Percentiles rank a stretch among this genome's conserved stretches.
Evolutionary conservation across 495 filamentous ascomycete genomes (phyloP).

Genomic region (Tuber melanosporum): DNA sequence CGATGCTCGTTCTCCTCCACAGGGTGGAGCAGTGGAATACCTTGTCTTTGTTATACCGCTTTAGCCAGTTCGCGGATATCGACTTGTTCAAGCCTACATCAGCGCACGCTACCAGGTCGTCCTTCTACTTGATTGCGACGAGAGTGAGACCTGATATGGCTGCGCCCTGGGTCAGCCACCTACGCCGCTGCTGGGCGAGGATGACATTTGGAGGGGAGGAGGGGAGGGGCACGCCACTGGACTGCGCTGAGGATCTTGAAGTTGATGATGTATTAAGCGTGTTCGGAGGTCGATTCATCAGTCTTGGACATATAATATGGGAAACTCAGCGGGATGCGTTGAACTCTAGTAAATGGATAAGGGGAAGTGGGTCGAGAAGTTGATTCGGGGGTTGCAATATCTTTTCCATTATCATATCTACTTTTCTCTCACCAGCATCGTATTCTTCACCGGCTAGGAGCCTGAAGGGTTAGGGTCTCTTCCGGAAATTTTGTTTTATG

Average conservation of each 20-base stretch:
- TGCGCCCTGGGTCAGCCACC: conserved; percentile 42
- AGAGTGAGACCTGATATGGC: conserved; percentile 46
- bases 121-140: conserved; percentile 54
- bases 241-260: conserved; percentile 20
- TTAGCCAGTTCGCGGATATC: conserved; percentile 48
- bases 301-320: conserved; percentile 37
- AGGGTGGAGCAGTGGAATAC: conserved; percentile 47
- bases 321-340: conserved; percentile 19
- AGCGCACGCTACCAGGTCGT: conserved; percentile 47
- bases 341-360: conserved; percentile 10
- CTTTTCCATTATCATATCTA: not conserved
- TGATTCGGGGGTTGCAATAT: not conserved
- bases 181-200: conserved; percentile 47
- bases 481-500: not conserved
- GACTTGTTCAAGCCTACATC: conserved; percentile 48
- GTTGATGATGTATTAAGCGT: conserved; percentile 44
- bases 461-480: not conserved
- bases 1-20: conserved; percentile 51
- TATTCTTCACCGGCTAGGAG: not conserved
- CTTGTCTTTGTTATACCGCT: conserved; percentile 44
- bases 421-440: not conserved
- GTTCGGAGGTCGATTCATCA: conserved; percentile 45
- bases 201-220: conserved; percentile 48
- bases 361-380: not conserved
- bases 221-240: conserved; percentile 26